Evolutionary conservation across 371 early-diverging fungal genomes (phyloP).

Genomic region (Nosema muscidifuracis): DNA sequence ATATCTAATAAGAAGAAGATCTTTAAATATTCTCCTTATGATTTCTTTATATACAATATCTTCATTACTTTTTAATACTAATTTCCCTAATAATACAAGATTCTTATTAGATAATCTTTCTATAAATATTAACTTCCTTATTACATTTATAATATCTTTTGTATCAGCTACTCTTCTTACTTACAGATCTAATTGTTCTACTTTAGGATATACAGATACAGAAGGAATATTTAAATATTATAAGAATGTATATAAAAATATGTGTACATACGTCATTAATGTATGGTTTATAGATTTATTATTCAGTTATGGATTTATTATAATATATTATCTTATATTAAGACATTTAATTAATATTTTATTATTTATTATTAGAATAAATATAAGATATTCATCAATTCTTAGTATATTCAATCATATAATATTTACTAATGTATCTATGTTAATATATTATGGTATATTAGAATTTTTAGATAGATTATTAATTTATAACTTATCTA

Average conservation of each 20-base stretch:
- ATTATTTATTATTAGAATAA: not conserved
- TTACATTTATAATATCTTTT: not conserved
- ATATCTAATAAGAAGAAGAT: not conserved
- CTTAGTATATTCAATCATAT: constrained; percentile 10
- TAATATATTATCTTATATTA: not conserved
- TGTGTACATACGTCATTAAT: not conserved
- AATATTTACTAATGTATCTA: constrained; percentile 4
- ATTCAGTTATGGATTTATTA: not conserved
- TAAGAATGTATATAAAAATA: not conserved
- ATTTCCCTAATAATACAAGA: not conserved
- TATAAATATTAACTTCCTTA: not conserved
- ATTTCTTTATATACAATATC: not conserved
- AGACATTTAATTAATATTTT: constrained; percentile 5
- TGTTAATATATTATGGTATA: not conserved
- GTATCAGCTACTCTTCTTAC: not conserved
- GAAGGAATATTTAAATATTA: constrained; percentile 1
- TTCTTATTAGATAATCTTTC: not conserved
- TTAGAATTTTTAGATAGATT: constrained; percentile 22
- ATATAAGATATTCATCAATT: not conserved
- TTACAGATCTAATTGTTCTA: not conserved
- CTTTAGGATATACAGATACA: not conserved
- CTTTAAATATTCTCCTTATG: not conserved
- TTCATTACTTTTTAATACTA: not conserved
- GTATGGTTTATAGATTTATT: not conserved
- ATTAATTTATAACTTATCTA: constrained; percentile 14